phyloP scores from a whole-genome alignment of 2,329 filamentous ascomycete species.

The Fusarium coicis region DNA sequence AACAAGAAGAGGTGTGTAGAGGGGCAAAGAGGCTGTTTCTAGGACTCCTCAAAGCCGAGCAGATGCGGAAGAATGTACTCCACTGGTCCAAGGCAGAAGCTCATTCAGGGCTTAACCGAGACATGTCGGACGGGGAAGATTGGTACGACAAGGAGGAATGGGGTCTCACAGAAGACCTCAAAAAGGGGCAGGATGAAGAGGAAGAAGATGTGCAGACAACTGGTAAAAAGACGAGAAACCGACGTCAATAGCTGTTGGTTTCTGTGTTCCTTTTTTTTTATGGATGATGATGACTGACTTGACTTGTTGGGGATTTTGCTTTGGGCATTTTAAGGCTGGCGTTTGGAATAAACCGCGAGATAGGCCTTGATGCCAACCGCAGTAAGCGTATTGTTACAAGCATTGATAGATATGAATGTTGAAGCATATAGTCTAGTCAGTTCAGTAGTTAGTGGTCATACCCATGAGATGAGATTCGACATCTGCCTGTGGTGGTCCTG shows the following conservation, averaged over 20 bases:
- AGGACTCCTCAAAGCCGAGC: constrained; percentile 77
- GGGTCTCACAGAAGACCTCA: constrained; percentile 77
- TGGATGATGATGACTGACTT: constrained; percentile 42
- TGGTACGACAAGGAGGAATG: constrained; percentile 89
- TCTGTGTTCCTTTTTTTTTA: neutral
- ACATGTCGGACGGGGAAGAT: constrained; percentile 89
- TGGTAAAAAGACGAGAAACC: constrained; percentile 70
- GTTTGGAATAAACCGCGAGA: constrained; percentile 33
- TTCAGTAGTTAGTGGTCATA: neutral
- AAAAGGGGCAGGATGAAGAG: constrained; percentile 85
- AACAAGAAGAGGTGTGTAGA: constrained; percentile 85
- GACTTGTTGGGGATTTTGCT: constrained; percentile 30
- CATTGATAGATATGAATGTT: constrained; percentile 22
- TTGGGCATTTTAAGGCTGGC: constrained; percentile 35
- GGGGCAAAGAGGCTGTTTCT: constrained; percentile 74
- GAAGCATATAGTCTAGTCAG: constrained; percentile 4
- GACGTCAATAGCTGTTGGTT: constrained; percentile 50
- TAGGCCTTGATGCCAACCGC: constrained; percentile 32
- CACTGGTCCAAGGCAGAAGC: constrained; percentile 83
- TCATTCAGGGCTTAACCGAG: constrained; percentile 71
- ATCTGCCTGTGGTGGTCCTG: neutral
- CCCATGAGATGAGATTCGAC: neutral
- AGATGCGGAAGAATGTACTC: constrained; percentile 76
- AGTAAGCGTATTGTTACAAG: constrained; percentile 25
- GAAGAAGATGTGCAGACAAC: constrained; percentile 75